Percentiles rank a stretch among this genome's conserved stretches.
Evolutionary conservation across 139 green algal species (phyloP).

Genomic region (Chlamydomonas sp.): DNA sequence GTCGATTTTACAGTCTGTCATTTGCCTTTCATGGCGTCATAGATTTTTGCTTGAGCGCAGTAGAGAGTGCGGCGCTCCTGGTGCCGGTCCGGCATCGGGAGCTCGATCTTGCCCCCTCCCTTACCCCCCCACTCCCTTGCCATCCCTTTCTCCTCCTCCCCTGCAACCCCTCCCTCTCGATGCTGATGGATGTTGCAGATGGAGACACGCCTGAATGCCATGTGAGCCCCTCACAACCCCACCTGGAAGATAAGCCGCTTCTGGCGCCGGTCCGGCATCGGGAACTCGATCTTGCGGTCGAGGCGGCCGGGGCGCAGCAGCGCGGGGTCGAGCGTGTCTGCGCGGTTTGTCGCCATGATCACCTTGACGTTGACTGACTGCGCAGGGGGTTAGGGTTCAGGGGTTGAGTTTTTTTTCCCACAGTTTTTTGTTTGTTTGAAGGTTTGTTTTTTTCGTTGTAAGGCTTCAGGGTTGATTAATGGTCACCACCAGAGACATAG

Average conservation of each 20-base stretch:
- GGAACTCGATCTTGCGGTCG: conserved; percentile 99
- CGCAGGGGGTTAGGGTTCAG: no score
- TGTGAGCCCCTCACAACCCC: neutral
- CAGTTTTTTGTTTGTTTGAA: no score
- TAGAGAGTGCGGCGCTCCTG: conserved; percentile 97
- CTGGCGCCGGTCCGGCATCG: conserved; percentile 89
- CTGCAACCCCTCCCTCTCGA: neutral
- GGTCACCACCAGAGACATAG: no score
- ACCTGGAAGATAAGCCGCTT: conserved; percentile 99
- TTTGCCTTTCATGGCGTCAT: no score
- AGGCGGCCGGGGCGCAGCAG: conserved; percentile 92
- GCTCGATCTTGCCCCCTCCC: conserved; percentile 99
- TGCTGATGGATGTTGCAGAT: no score
- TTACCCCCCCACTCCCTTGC: no score
- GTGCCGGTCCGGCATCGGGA: conserved; percentile 89
- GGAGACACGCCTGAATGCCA: no score
- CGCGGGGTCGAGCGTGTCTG: conserved; percentile 95
- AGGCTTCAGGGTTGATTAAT: no score
- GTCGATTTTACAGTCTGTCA: no score
- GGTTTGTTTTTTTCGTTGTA: no score
- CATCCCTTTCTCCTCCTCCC: neutral
- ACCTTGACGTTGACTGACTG: conserved; percentile 88
- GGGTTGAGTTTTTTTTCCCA: no score
- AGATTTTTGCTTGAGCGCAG: no score
- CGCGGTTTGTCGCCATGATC: conserved; percentile 99